Evolutionary conservation across 23 red algal species (phyloP), one percentile per base, ranked within the genome.

Genomic region (Rhodosorus marinus): DNA sequence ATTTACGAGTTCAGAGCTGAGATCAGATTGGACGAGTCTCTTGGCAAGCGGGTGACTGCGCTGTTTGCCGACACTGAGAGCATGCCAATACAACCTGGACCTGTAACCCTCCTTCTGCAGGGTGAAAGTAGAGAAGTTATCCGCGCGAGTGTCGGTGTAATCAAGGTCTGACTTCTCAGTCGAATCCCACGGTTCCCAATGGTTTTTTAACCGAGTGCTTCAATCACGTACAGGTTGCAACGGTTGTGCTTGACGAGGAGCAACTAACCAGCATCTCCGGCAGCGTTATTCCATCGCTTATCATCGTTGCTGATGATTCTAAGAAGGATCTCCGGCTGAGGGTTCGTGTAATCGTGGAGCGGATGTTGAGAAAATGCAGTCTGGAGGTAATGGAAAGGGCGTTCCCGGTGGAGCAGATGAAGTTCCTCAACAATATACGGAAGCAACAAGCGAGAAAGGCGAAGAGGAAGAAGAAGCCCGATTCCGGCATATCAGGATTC

Each of bases 261-360:
- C 72, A 73, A 11, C 24, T 90, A 7, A 54, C 24, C 15, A 41
- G 46, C 20, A 33, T 72, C 17, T 40, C 73, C 25, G 66, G 58
- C 11, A 67, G 53, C 31, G 43, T 82, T 50, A 52, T 82, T 7
- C 79, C 79, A 26, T 62, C 66, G 8, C 61, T 84, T 2, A 54
- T 84, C 6, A 38, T 51, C 28, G 83, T 72, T 21, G 36, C 73
- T 0, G 62, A 66, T 11, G 55, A 53, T 24, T 68, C 72, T 23
- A 55, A 49, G 20, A 92, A 92, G 42, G 66, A 72, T 47, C 74
- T 81, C 33, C 49, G 62, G 15, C 56, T 80, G 51, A 45, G 56
- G 58, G 83, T 92, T 8, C 47, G 75, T 46, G 72, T 92, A 14
- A 57, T 92, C 7, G 53, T 92, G 23, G 83, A 92, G 51, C 54